Percentiles rank a stretch among this genome's conserved stretches.
phyloP scores from a whole-genome alignment of 371 early-diverging fungal genomes.

The Parasitella parasitica region DNA sequence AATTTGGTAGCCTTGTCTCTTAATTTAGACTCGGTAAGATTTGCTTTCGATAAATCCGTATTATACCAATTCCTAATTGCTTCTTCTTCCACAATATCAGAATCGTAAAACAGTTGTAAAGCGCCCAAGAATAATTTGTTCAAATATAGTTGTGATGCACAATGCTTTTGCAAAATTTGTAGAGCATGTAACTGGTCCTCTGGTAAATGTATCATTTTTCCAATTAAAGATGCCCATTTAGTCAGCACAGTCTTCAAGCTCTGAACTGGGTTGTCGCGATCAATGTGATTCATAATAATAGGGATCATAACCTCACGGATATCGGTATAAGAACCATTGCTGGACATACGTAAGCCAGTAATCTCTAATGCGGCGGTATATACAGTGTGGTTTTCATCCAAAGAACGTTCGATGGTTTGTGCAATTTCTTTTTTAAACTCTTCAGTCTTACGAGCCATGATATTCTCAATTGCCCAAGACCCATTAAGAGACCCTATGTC shows the following conservation, averaged over 20 bases:
- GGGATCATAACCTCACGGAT: conserved; percentile 77
- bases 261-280: conserved; percentile 33
- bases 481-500: conserved; percentile 41
- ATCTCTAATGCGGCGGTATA: conserved; percentile 86
- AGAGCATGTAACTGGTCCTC: conserved; percentile 81
- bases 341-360: conserved; percentile 88
- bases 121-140: conserved; percentile 63
- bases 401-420: conserved; percentile 78
- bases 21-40: conserved; percentile 33
- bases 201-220: conserved; percentile 68
- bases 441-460: conserved; percentile 45
- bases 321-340: conserved; percentile 79
- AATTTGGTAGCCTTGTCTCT: conserved; percentile 56
- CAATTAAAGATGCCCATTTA: conserved; percentile 73
- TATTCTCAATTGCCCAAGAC: conserved; percentile 32
- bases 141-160: conserved; percentile 43
- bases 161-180: conserved; percentile 60
- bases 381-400: conserved; percentile 73
- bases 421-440: conserved; percentile 80
- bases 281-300: conserved; percentile 59
- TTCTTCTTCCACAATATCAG: conserved; percentile 85
- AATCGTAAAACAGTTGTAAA: conserved; percentile 73
- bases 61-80: conserved; percentile 78
- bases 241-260: conserved; percentile 51
- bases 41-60: conserved; percentile 34